phyloP scores from a whole-genome alignment of 2,329 filamentous ascomycete genomes.

The Moelleriella libera region DNA sequence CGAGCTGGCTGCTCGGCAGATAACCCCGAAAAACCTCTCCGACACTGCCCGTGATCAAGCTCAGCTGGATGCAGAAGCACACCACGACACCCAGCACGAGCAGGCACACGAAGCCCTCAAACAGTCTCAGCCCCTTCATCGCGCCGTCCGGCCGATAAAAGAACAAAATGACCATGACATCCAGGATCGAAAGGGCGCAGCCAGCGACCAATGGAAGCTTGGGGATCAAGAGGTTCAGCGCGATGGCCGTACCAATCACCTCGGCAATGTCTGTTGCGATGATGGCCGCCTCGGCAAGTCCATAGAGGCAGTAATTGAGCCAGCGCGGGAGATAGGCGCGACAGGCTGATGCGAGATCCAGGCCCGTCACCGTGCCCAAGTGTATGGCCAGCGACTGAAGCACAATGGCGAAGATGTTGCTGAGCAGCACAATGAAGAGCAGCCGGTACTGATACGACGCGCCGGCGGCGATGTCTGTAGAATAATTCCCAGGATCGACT shows the following conservation, averaged over 20 bases:
- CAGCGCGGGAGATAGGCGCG: constrained; percentile 50
- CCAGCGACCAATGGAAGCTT: constrained; percentile 52
- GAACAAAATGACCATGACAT: constrained; percentile 52
- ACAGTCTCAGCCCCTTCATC: constrained; percentile 45
- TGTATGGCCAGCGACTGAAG: constrained; percentile 56
- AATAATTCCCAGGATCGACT: constrained; percentile 49
- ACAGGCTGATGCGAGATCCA: constrained; percentile 53
- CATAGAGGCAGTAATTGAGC: constrained; percentile 48
- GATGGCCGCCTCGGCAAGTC: constrained; percentile 51
- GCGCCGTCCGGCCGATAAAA: constrained; percentile 49
- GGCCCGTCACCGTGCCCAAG: constrained; percentile 52
- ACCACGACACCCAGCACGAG: constrained; percentile 55
- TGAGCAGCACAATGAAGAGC: constrained; percentile 54
- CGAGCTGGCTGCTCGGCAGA: constrained; percentile 43
- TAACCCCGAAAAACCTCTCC: constrained; percentile 52
- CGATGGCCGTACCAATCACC: constrained; percentile 59
- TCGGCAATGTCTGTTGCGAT: constrained; percentile 61
- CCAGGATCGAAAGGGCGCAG: constrained; percentile 53
- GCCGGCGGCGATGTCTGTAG: constrained; percentile 55
- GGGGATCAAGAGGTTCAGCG: constrained; percentile 50
- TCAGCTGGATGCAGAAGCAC: constrained; percentile 58
- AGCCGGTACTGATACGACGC: constrained; percentile 50
- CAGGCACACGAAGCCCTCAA: constrained; percentile 48
- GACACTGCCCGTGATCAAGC: constrained; percentile 38
- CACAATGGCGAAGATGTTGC: constrained; percentile 58